Evolutionary conservation across 441 rosid genomes (phyloP).

Genomic region (Corymbia citriodora): DNA sequence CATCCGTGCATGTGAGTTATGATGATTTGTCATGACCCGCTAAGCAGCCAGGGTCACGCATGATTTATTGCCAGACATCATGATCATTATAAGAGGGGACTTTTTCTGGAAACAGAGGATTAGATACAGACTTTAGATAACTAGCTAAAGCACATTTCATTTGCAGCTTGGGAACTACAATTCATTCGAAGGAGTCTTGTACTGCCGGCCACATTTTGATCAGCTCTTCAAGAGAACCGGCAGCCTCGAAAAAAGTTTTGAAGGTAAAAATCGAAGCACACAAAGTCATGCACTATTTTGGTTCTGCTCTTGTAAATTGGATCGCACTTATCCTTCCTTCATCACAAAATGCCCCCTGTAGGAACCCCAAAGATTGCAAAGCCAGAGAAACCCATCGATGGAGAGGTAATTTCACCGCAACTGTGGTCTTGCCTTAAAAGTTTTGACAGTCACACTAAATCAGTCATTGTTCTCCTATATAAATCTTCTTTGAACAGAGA

Average conservation of each 20-base stretch:
- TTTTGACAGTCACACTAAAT: neutral
- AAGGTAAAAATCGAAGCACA: neutral
- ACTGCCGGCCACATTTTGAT: neutral
- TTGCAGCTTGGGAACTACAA: neutral
- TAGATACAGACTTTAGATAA: neutral
- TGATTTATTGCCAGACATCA: neutral
- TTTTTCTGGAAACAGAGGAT: neutral
- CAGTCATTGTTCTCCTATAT: neutral
- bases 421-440: neutral
- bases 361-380: neutral
- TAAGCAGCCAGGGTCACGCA: neutral
- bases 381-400: neutral
- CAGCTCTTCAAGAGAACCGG: slow-evolving; percentile 3
- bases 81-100: neutral
- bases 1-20: neutral
- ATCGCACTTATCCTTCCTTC: neutral
- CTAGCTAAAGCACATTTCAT: neutral
- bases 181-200: neutral
- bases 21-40: neutral
- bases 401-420: slow-evolving; percentile 48
- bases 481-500: slow-evolving; percentile 46
- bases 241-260: neutral
- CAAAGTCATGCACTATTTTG: neutral
- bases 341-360: neutral
- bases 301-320: neutral